phyloP scores from a whole-genome alignment of 2,329 filamentous ascomycete species.

The Monilinia vaccinii-corymbosi region DNA sequence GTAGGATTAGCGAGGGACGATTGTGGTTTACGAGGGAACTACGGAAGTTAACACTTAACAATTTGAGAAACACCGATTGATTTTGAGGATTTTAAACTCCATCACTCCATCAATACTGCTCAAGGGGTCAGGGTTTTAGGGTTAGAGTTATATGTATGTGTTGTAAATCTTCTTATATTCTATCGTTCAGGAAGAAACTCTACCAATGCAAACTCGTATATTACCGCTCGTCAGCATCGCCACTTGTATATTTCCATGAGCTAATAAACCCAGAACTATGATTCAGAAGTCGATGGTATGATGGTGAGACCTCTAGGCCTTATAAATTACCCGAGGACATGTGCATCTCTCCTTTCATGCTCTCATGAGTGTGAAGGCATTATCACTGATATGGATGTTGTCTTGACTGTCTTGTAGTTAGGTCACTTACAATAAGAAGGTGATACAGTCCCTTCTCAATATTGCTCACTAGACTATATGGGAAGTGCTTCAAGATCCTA shows the following conservation, averaged over 20 bases:
- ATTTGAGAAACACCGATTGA: neutral
- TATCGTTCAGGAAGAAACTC: neutral
- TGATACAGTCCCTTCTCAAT: neutral
- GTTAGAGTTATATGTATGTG: neutral
- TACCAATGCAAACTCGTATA: neutral
- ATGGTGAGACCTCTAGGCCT: neutral
- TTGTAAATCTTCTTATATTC: neutral
- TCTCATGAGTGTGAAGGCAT: neutral
- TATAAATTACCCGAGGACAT: neutral
- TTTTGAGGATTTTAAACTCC: neutral
- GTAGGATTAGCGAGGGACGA: slow-evolving; percentile 1
- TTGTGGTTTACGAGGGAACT: neutral
- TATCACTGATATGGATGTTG: neutral
- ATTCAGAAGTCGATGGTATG: neutral
- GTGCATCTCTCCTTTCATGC: neutral
- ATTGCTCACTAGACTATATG: neutral
- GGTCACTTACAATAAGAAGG: neutral
- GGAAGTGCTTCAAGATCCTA: neutral
- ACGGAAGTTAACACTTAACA: slow-evolving; percentile 2
- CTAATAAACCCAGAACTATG: neutral
- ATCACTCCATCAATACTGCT: neutral
- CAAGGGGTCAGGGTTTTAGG: too few species aligned
- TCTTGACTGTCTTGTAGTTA: neutral
- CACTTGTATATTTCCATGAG: neutral
- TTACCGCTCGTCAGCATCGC: neutral